Percentiles rank a stretch among this genome's conserved stretches.
Evolutionary conservation across 192 early-diverging fungal species (phyloP).

Genomic region (Umbelopsis isabellina): DNA sequence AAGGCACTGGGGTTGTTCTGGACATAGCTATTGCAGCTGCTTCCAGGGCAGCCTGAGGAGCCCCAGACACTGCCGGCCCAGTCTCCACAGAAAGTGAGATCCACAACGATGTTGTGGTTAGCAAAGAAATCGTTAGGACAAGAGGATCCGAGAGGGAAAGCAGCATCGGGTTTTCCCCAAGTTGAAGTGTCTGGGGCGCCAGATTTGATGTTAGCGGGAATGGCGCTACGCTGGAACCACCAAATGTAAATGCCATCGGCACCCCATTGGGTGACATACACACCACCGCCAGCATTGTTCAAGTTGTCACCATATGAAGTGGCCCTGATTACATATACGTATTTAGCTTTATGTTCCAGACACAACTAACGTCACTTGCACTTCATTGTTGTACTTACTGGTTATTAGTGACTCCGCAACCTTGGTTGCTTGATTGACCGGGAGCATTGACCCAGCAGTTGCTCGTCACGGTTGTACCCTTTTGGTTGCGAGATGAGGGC

Average conservation of each 20-base stretch:
- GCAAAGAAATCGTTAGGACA: conserved; percentile 11
- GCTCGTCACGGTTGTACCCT: background rate
- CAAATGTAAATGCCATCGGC: conserved; percentile 42
- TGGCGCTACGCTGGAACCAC: conserved; percentile 31
- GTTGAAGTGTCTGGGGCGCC: conserved; percentile 35
- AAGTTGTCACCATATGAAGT: conserved; percentile 35
- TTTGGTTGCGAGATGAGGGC: background rate
- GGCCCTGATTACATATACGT: background rate
- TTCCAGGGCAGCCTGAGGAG: conserved; percentile 18
- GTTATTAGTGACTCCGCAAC: conserved; percentile 12
- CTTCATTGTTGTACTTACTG: background rate
- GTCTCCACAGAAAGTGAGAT: conserved; percentile 34
- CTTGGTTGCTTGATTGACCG: background rate
- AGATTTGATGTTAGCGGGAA: conserved; percentile 42
- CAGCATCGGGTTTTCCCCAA: conserved; percentile 30
- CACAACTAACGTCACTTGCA: too few species aligned
- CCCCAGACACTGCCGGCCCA: conserved; percentile 37
- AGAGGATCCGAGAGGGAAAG: conserved; percentile 3
- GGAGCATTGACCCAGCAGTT: conserved; percentile 17
- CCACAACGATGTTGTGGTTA: too few species aligned
- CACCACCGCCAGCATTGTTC: conserved; percentile 42
- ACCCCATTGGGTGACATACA: conserved; percentile 42
- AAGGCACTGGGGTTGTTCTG: conserved; percentile 21
- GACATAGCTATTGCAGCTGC: conserved; percentile 24
- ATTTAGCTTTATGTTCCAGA: too few species aligned